Conservation (phyloP, 805 yeast genomes). For the Sugiyamaella chiloensis region DNA sequence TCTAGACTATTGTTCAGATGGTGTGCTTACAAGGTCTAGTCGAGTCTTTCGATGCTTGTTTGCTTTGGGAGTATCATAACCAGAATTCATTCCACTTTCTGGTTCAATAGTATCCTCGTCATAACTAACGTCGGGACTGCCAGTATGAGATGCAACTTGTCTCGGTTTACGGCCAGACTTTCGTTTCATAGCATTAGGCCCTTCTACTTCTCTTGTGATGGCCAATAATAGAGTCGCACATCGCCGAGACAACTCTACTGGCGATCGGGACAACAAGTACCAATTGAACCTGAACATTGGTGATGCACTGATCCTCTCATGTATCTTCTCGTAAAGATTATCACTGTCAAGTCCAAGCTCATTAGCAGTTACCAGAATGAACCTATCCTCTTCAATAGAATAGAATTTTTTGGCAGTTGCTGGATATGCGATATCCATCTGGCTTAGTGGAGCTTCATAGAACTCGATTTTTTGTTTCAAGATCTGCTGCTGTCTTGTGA, state of each 20-base stretch:
- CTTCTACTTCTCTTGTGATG: slow-evolving; percentile 66
- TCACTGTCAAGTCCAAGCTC: slow-evolving; percentile 74
- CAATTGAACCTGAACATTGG: slow-evolving; percentile 83
- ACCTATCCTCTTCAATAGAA: slow-evolving; percentile 87
- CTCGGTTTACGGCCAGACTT: slow-evolving; percentile 25
- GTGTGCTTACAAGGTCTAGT: neutral
- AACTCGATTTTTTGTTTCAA: slow-evolving; percentile 68
- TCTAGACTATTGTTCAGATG: neutral
- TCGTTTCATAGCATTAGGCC: slow-evolving; percentile 32
- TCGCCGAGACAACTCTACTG: slow-evolving; percentile 77
- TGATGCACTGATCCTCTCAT: slow-evolving; percentile 64
- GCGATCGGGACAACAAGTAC: slow-evolving; percentile 75
- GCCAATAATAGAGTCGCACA: slow-evolving; percentile 75
- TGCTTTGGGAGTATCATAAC: slow-evolving; percentile 1
- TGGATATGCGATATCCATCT: slow-evolving; percentile 66
- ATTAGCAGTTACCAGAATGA: slow-evolving; percentile 71
- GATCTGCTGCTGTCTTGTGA: slow-evolving; percentile 70
- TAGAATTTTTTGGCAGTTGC: slow-evolving; percentile 68
- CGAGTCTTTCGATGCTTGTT: neutral
- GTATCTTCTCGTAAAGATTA: slow-evolving; percentile 70
- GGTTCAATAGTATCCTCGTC: slow-evolving; percentile 17
- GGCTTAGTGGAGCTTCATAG: slow-evolving; percentile 72
- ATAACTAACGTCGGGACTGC: slow-evolving; percentile 21
- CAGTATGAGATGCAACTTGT: slow-evolving; percentile 14
- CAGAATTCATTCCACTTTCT: slow-evolving; percentile 2